These are phyloP conservation scores for Hibiscus tridactylites DNA, from an alignment of 345 rosid species.

Conservation along the genomic window DNA sequence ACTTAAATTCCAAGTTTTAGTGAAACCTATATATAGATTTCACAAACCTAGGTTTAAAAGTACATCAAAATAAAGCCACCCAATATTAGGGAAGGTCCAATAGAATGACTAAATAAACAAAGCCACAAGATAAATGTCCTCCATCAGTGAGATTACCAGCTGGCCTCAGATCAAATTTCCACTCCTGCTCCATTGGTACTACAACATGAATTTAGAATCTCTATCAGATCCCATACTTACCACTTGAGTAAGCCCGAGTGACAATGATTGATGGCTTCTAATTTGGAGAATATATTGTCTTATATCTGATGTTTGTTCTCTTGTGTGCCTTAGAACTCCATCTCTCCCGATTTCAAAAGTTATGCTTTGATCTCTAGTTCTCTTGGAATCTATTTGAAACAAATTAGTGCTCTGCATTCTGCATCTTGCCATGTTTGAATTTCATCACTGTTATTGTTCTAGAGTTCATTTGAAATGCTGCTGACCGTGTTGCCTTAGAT, in stretches of 20 bases:
- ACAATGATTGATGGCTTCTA: background rate
- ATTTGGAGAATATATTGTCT: background rate
- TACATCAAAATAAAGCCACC: background rate
- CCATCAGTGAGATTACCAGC: background rate
- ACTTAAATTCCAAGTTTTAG: background rate
- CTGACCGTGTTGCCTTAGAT: background rate
- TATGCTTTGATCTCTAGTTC: background rate
- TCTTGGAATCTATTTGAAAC: background rate
- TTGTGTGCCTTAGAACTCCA: background rate
- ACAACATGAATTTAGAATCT: background rate
- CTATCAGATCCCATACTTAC: background rate
- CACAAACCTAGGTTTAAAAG: background rate
- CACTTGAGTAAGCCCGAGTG: background rate
- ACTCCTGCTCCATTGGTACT: background rate
- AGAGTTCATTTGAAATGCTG: background rate
- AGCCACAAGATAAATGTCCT: background rate
- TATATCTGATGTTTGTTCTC: background rate
- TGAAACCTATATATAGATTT: background rate
- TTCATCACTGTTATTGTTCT: background rate
- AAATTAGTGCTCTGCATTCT: background rate
- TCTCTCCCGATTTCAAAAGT: background rate
- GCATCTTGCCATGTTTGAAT: background rate
- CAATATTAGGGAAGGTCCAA: background rate
- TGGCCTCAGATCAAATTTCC: background rate
- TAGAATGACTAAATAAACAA: background rate